Percentiles rank a stretch among this genome's conserved stretches.
Conservation (phyloP, 306 rosid genomes). For the Sesbania bispinosa region DNA sequence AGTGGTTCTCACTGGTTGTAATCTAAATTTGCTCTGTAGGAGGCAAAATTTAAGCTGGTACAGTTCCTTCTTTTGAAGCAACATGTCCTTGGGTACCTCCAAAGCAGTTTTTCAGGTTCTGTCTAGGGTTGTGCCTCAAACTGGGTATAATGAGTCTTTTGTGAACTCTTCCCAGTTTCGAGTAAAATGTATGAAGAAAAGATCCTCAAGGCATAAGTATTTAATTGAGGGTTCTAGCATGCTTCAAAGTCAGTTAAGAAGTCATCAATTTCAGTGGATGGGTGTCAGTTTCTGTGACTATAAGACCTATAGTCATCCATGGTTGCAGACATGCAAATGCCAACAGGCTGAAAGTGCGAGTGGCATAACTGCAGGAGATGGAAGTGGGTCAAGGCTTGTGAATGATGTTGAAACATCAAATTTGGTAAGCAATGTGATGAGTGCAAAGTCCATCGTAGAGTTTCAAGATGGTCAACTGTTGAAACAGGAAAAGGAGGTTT, state of each 20-base stretch:
- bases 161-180: constrained; percentile 20
- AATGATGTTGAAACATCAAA: constrained; percentile 41
- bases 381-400: constrained; percentile 46
- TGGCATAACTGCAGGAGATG: constrained; percentile 41
- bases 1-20: neutral
- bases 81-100: constrained; percentile 39
- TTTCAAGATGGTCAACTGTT: constrained; percentile 51
- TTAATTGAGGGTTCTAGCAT: constrained; percentile 32
- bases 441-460: constrained; percentile 34
- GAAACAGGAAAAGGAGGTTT: constrained; percentile 46
- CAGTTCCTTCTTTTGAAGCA: constrained; percentile 8
- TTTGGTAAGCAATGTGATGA: constrained; percentile 29
- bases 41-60: neutral
- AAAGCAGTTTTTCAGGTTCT: constrained; percentile 53
- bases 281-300: constrained; percentile 26
- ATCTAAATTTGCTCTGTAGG: constrained; percentile 10
- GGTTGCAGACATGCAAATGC: constrained; percentile 57
- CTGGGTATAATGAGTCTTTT: constrained; percentile 25
- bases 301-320: neutral
- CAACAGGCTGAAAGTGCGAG: constrained; percentile 46
- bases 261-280: constrained; percentile 27
- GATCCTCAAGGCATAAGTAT: constrained; percentile 30
- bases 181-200: constrained; percentile 42
- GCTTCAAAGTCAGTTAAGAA: constrained; percentile 21
- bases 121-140: constrained; percentile 42